phyloP scores from a whole-genome alignment of 495 filamentous ascomycete species.

The Cladorrhinum samala region DNA sequence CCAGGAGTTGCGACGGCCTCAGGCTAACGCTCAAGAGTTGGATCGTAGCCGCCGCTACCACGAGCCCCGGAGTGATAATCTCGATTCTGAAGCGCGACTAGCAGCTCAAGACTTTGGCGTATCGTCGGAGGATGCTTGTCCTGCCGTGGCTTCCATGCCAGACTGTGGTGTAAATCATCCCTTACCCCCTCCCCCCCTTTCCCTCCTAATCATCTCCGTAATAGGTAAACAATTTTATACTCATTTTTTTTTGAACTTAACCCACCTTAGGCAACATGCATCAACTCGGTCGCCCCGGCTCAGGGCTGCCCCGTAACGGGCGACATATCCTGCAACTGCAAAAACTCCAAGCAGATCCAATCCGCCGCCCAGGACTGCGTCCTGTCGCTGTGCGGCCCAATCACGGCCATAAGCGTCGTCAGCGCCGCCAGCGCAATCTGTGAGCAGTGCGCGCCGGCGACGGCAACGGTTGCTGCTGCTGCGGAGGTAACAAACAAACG shows the following conservation, averaged over 20 bases:
- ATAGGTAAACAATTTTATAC: too few species aligned
- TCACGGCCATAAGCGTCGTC: background rate
- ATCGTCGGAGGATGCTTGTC: too few species aligned
- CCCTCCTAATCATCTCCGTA: too few species aligned
- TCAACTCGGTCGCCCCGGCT: background rate
- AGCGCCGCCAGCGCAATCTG: background rate
- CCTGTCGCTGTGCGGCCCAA: background rate
- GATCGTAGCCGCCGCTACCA: too few species aligned
- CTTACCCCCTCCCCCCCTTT: background rate
- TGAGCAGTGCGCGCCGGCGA: background rate
- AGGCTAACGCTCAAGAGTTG: too few species aligned
- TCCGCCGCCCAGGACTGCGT: background rate
- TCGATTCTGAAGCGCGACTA: too few species aligned
- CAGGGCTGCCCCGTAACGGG: background rate
- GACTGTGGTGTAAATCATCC: background rate
- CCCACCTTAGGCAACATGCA: background rate
- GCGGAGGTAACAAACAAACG: background rate
- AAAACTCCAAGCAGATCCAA: background rate
- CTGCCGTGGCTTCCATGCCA: background rate
- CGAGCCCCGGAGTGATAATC: too few species aligned
- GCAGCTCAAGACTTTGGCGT: too few species aligned
- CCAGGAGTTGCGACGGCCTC: too few species aligned
- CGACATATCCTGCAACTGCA: background rate
- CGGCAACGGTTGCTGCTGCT: background rate
- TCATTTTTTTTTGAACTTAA: too few species aligned